Percentiles rank a stretch among this genome's conserved stretches.
Conservation (phyloP, 2,329 filamentous ascomycete species). For the Colletotrichum sublineola region DNA sequence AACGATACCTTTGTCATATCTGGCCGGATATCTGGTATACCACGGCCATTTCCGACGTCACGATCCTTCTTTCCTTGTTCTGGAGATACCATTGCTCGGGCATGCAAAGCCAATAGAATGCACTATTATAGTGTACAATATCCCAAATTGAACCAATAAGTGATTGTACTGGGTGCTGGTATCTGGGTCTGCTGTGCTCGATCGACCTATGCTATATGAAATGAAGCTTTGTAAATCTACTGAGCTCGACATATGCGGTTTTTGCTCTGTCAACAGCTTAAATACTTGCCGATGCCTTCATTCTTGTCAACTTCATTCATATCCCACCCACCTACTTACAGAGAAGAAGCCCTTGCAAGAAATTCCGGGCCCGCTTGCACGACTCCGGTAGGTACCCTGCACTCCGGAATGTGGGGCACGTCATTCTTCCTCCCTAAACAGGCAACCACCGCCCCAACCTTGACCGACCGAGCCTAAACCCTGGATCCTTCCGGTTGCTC, state of each 20-base stretch:
- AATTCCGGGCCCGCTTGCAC: neutral
- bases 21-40: constrained; percentile 24
- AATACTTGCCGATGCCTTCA: neutral
- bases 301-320: neutral
- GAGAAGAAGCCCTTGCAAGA: neutral
- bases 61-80: constrained; percentile 15
- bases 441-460: constrained; percentile 28
- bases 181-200: no score
- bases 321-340: neutral
- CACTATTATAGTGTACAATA: neutral
- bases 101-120: neutral
- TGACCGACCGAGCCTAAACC: constrained; percentile 11
- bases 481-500: neutral
- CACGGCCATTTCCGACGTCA: constrained; percentile 8
- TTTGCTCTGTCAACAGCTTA: neutral
- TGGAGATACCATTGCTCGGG: constrained; percentile 35
- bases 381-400: constrained; percentile 11
- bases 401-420: constrained; percentile 34
- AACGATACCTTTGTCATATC: constrained; percentile 7
- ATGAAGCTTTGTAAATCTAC: neutral
- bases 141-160: neutral
- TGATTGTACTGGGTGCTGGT: neutral
- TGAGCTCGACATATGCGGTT: neutral
- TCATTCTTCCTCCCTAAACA: constrained; percentile 36
- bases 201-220: neutral